Conservation (phyloP, 768 basidiomycete species). For the Neoboletus subvelutipes region DNA sequence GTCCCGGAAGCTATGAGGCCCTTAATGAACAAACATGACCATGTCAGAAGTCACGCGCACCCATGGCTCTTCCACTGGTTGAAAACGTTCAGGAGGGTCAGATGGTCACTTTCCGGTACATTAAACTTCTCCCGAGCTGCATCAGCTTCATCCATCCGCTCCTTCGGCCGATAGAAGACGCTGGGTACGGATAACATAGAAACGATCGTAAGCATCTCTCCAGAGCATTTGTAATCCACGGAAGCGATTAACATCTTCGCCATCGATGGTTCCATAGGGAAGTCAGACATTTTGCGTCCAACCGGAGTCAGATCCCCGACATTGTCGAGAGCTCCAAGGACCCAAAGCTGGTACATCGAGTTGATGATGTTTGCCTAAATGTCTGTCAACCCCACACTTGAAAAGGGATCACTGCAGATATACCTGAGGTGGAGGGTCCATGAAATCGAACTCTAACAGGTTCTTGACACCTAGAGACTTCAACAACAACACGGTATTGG, state of each 20-base stretch:
- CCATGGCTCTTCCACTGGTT: slow-evolving; percentile 97
- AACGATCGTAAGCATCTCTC: slow-evolving; percentile 97
- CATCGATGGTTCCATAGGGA: slow-evolving; percentile 99
- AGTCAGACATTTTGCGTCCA: slow-evolving; percentile 97
- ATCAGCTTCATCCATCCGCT: slow-evolving; percentile 96
- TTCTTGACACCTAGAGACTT: slow-evolving; percentile 98
- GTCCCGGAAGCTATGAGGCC: slow-evolving; percentile 69
- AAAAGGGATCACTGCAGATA: slow-evolving; percentile 3
- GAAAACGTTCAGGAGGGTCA: slow-evolving; percentile 94
- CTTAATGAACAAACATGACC: slow-evolving; percentile 4
- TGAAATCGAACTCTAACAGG: slow-evolving; percentile 96
- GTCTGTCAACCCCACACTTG: background rate
- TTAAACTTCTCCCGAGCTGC: slow-evolving; percentile 98
- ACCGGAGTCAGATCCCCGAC: slow-evolving; percentile 92
- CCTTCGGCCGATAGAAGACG: slow-evolving; percentile 96
- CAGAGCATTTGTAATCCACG: slow-evolving; percentile 89
- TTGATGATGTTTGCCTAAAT: slow-evolving; percentile 90
- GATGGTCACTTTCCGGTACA: slow-evolving; percentile 96
- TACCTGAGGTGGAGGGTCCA: slow-evolving; percentile 99
- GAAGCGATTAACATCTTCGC: slow-evolving; percentile 95
- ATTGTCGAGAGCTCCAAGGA: slow-evolving; percentile 95
- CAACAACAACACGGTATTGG: slow-evolving; percentile 91
- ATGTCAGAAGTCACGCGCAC: slow-evolving; percentile 43
- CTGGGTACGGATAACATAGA: slow-evolving; percentile 98
- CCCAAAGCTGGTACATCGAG: slow-evolving; percentile 99